Percentiles rank a stretch among this genome's conserved stretches.
Conservation (phyloP, 169 alveolate species). For the Plasmodium inui region DNA sequence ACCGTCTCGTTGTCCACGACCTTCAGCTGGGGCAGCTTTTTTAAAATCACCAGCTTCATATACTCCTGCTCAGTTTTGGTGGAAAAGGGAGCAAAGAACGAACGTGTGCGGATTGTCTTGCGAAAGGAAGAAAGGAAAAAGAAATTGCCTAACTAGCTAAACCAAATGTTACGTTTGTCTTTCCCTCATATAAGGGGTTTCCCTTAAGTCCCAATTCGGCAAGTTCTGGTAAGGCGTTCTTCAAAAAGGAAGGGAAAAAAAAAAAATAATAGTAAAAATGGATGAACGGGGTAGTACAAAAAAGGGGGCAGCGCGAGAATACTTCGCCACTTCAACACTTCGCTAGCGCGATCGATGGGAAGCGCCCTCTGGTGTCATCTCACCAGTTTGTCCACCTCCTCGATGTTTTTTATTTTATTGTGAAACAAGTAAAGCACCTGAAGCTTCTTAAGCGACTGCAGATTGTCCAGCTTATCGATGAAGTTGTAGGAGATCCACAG, state of each 20-base stretch:
- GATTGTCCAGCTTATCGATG: slow-evolving; percentile 55
- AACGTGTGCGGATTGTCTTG: not conserved
- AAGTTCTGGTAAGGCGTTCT: slow-evolving; percentile 51
- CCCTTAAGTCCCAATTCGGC: slow-evolving; percentile 58
- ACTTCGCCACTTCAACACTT: not conserved
- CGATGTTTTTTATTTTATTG: slow-evolving; percentile 43
- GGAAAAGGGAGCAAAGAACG: not conserved
- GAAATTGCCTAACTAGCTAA: not conserved
- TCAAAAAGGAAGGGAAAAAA: not conserved
- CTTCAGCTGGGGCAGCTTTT: slow-evolving; percentile 54
- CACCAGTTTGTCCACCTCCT: slow-evolving; percentile 63
- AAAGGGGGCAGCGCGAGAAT: not conserved
- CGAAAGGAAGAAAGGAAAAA: not conserved
- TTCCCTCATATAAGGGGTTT: slow-evolving; percentile 56
- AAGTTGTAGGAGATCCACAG: slow-evolving; percentile 51
- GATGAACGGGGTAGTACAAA: not conserved
- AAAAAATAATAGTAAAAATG: not conserved
- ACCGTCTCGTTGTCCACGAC: slow-evolving; percentile 68
- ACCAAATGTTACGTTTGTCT: slow-evolving; percentile 19
- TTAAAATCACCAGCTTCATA: slow-evolving; percentile 63
- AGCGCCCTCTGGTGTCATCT: too few species aligned
- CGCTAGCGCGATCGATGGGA: not conserved
- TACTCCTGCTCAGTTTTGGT: slow-evolving; percentile 9
- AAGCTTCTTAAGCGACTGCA: slow-evolving; percentile 42
- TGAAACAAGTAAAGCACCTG: slow-evolving; percentile 64